These are phyloP conservation scores for Ustilago shanxiensis DNA, from an alignment of 1,284 basidiomycete genomes.

Conservation along the genomic window DNA sequence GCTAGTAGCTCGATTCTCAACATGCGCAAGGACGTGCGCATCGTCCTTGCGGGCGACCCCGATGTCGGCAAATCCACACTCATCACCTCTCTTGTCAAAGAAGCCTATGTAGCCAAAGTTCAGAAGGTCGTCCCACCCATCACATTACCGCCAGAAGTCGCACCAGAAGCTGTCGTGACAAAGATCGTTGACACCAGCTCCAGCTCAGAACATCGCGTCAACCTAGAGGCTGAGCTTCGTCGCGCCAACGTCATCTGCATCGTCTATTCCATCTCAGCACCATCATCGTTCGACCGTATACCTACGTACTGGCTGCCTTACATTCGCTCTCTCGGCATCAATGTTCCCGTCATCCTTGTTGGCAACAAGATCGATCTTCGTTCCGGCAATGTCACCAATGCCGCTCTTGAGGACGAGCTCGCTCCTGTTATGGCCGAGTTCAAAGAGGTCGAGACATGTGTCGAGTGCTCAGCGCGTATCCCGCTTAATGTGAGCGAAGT, in stretches of 20 bases:
- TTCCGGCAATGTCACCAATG: constrained; percentile 91
- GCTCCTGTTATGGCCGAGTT: constrained; percentile 69
- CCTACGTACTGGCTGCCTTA: constrained; percentile 99
- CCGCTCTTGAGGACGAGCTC: constrained; percentile 84
- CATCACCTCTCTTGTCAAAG: constrained; percentile 76
- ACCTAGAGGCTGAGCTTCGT: constrained; percentile 92
- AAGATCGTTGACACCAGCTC: constrained; percentile 68
- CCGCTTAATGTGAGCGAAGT: constrained; percentile 91
- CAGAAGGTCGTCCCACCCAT: constrained; percentile 70
- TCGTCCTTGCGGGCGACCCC: constrained; percentile 94
- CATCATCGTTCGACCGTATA: constrained; percentile 94
- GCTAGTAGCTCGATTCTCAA: constrained; percentile 13
- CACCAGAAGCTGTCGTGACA: constrained; percentile 66
- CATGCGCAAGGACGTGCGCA: constrained; percentile 89
- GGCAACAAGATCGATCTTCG: constrained; percentile 98
- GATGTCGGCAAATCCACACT: constrained; percentile 70
- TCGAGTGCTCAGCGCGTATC: constrained; percentile 90
- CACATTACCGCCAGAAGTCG: constrained; percentile 66
- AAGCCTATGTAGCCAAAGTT: constrained; percentile 89
- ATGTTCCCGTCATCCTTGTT: constrained; percentile 96
- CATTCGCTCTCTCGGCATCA: constrained; percentile 87
- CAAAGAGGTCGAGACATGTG: constrained; percentile 87
- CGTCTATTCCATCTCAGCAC: constrained; percentile 92
- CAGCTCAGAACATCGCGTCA: constrained; percentile 80
- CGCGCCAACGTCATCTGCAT: constrained; percentile 98